Conservation (phyloP, 805 yeast species). For the Allodekkera sacchari region DNA sequence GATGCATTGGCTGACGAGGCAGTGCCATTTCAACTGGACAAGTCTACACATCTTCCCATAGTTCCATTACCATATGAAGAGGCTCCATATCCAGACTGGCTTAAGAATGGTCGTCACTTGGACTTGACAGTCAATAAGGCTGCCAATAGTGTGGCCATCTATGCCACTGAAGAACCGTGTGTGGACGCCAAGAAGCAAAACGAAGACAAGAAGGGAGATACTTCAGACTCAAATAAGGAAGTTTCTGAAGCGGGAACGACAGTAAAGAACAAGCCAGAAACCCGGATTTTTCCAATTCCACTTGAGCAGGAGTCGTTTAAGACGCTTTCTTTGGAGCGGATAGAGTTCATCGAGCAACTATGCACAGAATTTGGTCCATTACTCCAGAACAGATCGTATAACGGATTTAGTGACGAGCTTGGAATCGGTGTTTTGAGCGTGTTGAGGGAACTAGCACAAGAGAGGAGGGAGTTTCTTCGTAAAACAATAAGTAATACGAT, state of each 20-base stretch:
- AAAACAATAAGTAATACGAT: constrained; percentile 16
- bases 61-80: constrained; percentile 28
- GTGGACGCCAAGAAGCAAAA: constrained; percentile 9
- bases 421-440: constrained; percentile 23
- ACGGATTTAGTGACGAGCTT: constrained; percentile 20
- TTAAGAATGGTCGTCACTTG: constrained; percentile 26
- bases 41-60: constrained; percentile 19
- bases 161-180: constrained; percentile 21
- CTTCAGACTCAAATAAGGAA: constrained; percentile 1
- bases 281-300: constrained; percentile 35
- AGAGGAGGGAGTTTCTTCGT: constrained; percentile 29
- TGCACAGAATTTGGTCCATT: constrained; percentile 47
- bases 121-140: constrained; percentile 41
- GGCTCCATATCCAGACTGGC: constrained; percentile 24
- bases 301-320: constrained; percentile 28
- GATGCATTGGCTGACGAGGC: too few species aligned
- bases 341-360: constrained; percentile 38
- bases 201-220: neutral
- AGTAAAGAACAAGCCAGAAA: constrained; percentile 20
- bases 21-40: constrained; percentile 17
- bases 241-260: constrained; percentile 8
- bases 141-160: constrained; percentile 33
- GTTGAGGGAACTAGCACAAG: constrained; percentile 27
- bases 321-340: constrained; percentile 33
- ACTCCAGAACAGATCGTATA: constrained; percentile 34